Percentiles rank a stretch among this genome's conserved stretches.
Conservation (phyloP, 768 basidiomycete species). For the Boletus rubroflammeus region DNA sequence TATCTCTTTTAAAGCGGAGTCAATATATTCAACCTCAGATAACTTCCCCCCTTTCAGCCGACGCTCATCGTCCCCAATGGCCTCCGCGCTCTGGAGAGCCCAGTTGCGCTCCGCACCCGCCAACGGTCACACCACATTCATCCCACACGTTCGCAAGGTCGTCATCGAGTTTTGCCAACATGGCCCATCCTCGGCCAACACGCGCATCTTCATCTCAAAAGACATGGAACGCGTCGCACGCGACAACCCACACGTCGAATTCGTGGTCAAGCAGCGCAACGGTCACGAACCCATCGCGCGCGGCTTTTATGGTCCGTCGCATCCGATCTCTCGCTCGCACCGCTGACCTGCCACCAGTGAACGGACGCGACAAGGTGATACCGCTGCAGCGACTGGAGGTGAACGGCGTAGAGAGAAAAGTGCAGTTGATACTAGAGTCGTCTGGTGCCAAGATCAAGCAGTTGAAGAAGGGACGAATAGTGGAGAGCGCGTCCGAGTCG, state of each 20-base stretch:
- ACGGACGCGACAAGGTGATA: slow-evolving; percentile 85
- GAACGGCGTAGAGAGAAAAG: slow-evolving; percentile 70
- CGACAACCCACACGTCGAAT: slow-evolving; percentile 77
- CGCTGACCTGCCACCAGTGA: slow-evolving; percentile 49
- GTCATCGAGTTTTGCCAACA: slow-evolving; percentile 88
- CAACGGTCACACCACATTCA: slow-evolving; percentile 71
- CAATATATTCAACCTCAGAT: slow-evolving; percentile 28
- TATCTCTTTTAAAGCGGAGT: slow-evolving; percentile 13
- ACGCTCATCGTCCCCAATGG: slow-evolving; percentile 26
- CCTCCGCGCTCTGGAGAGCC: slow-evolving; percentile 42
- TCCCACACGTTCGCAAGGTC: slow-evolving; percentile 79
- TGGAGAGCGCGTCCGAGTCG: slow-evolving; percentile 77
- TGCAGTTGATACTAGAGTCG: slow-evolving; percentile 79
- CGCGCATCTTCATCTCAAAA: slow-evolving; percentile 65
- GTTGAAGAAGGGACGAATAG: slow-evolving; percentile 59
- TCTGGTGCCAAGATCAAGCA: slow-evolving; percentile 84
- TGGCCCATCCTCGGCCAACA: slow-evolving; percentile 70
- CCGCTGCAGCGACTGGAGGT: slow-evolving; percentile 73
- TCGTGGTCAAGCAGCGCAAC: slow-evolving; percentile 75
- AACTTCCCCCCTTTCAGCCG: slow-evolving; percentile 1
- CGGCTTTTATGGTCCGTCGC: slow-evolving; percentile 69
- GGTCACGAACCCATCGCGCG: slow-evolving; percentile 76
- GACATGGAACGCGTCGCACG: slow-evolving; percentile 63
- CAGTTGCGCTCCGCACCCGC: slow-evolving; percentile 55
- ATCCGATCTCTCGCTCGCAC: not conserved